Conservation (phyloP, 2,329 filamentous ascomycete species). For the Arthrobotrys sphaeroides region DNA sequence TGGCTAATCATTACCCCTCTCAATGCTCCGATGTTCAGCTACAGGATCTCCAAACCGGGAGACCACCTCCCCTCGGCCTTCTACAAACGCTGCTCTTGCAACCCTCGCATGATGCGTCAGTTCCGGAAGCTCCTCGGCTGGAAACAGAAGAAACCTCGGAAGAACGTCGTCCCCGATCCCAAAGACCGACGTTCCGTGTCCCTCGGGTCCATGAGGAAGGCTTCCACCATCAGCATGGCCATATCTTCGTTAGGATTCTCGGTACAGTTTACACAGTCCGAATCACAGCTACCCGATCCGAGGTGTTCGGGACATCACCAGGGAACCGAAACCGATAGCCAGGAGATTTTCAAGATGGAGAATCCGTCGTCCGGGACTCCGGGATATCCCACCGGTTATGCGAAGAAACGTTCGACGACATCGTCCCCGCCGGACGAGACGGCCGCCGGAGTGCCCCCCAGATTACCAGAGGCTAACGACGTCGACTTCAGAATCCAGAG, state of each 20-base stretch:
- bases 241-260: slow-evolving; percentile 51
- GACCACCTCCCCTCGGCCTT: slow-evolving; percentile 17
- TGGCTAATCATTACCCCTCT: slow-evolving; percentile 38
- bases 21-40: slow-evolving; percentile 52
- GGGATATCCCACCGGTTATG: slow-evolving; percentile 5
- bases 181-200: slow-evolving; percentile 42
- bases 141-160: slow-evolving; percentile 54
- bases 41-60: slow-evolving; percentile 51
- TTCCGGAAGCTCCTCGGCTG: slow-evolving; percentile 52
- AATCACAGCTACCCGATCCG: slow-evolving; percentile 25
- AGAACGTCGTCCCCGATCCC: slow-evolving; percentile 31
- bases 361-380: background rate
- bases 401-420: slow-evolving; percentile 52
- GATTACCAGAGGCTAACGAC: slow-evolving; percentile 37
- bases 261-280: slow-evolving; percentile 45
- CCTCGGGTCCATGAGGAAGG: slow-evolving; percentile 42
- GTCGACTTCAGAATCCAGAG: slow-evolving; percentile 35
- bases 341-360: slow-evolving; percentile 12
- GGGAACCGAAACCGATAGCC: background rate
- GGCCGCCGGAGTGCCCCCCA: slow-evolving; percentile 43
- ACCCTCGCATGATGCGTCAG: slow-evolving; percentile 53
- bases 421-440: slow-evolving; percentile 51
- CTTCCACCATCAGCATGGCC: slow-evolving; percentile 49
- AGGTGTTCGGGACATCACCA: background rate
- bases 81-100: slow-evolving; percentile 46